Evolutionary conservation across 129 eudicot genomes (phyloP).

Genomic region (Dittrichia graveolens): DNA sequence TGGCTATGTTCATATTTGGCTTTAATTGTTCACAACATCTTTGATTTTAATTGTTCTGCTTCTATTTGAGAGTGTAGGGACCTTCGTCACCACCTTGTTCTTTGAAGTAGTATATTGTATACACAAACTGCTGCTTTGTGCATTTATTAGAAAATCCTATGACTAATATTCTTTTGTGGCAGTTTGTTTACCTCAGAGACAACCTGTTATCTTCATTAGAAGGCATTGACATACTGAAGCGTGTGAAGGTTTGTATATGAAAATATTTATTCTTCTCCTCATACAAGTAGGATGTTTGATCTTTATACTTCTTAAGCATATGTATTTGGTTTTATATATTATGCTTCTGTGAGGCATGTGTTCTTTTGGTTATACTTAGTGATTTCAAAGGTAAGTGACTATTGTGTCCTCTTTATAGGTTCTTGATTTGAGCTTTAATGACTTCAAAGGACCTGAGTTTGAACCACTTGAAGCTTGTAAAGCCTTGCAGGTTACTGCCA

Average conservation of each 20-base stretch:
- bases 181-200: constrained; percentile 99
- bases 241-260: constrained; percentile 75
- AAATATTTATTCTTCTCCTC: not conserved
- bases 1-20: no score
- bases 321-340: not conserved
- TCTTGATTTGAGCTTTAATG: constrained; percentile 98
- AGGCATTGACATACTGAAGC: constrained; percentile 79
- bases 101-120: not conserved
- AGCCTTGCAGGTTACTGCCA: constrained; percentile 70
- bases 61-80: not conserved
- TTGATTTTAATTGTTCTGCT: not conserved
- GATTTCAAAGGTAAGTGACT: constrained; percentile 16
- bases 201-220: constrained; percentile 83
- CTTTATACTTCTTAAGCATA: not conserved
- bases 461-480: constrained; percentile 94
- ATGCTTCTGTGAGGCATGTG: no score
- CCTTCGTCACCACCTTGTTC: not conserved
- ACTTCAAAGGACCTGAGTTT: constrained; percentile 97
- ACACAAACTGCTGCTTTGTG: not conserved
- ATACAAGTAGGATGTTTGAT: not conserved
- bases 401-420: constrained; percentile 54
- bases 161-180: constrained; percentile 42
- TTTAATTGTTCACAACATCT: not conserved
- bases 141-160: constrained; percentile 7
- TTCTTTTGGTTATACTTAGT: no score